Percentiles rank a stretch among this genome's conserved stretches.
Conservation (phyloP, 2,329 filamentous ascomycete species). For the Pseudocercospora ulei region DNA sequence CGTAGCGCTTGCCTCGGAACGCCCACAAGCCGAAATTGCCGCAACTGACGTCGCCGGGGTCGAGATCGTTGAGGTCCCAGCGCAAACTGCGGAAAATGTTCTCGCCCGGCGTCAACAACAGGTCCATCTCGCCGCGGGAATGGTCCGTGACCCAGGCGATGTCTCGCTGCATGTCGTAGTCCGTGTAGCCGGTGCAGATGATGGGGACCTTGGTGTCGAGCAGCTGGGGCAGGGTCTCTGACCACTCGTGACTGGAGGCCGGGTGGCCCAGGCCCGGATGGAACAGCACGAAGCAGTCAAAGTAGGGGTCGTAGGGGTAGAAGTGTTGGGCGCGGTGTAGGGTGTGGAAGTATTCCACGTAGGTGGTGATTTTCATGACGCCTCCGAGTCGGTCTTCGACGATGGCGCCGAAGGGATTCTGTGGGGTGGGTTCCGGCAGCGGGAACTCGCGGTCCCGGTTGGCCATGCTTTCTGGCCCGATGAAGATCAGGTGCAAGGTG, state of each 20-base stretch:
- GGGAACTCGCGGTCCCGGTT: conserved; percentile 91
- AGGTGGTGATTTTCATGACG: conserved; percentile 92
- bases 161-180: conserved; percentile 87
- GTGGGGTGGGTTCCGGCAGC: conserved; percentile 69
- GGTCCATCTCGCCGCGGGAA: conserved; percentile 79
- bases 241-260: conserved; percentile 87
- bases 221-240: conserved; percentile 75
- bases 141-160: conserved; percentile 81
- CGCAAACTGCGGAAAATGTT: conserved; percentile 86
- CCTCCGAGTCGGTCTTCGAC: conserved; percentile 83
- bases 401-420: conserved; percentile 87
- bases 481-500: conserved; percentile 84
- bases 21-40: conserved; percentile 97
- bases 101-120: conserved; percentile 84
- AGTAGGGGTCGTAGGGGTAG: conserved; percentile 92
- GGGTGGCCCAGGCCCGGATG: conserved; percentile 94
- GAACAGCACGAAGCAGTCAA: conserved; percentile 95
- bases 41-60: conserved; percentile 85
- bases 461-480: conserved; percentile 90
- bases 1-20: conserved; percentile 93
- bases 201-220: conserved; percentile 94
- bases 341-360: conserved; percentile 96
- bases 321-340: conserved; percentile 86
- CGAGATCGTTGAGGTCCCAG: conserved; percentile 94
- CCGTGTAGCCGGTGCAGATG: conserved; percentile 89